A percentile compares a stretch with the other conserved stretches of the same genome.
Conservation (phyloP, 129 eudicot species). For the Glebionis coronaria region DNA sequence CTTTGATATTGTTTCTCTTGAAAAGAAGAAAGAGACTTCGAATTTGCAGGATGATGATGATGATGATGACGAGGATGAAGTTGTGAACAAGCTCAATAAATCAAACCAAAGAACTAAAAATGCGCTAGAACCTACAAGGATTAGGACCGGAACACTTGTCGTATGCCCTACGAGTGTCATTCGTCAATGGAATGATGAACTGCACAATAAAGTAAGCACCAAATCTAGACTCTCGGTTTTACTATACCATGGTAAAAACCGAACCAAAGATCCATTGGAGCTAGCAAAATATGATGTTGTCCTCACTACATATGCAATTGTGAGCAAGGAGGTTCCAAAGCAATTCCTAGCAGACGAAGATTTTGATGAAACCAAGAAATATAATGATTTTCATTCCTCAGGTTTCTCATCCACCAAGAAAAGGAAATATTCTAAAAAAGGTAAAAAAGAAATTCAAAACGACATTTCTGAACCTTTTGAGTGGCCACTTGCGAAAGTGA, state of each 20-base stretch:
- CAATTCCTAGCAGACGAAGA: constrained; percentile 71
- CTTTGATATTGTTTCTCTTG: constrained; percentile 27
- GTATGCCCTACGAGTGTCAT: constrained; percentile 98
- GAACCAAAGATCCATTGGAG: constrained; percentile 82
- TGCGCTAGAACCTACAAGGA: constrained; percentile 26
- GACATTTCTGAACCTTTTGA: constrained; percentile 50
- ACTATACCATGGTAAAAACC: constrained; percentile 80
- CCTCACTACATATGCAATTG: constrained; percentile 90
- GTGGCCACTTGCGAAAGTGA: constrained; percentile 81
- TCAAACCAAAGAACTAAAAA: constrained; percentile 11
- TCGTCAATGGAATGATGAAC: constrained; percentile 91
- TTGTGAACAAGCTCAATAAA: background rate
- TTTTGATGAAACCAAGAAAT: constrained; percentile 48
- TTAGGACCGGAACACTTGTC: constrained; percentile 89
- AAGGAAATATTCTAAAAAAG: constrained; percentile 57
- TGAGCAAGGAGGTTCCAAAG: constrained; percentile 93
- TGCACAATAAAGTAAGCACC: constrained; percentile 65
- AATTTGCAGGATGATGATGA: constrained; percentile 85
- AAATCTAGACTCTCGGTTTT: constrained; percentile 70
- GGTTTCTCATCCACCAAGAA: constrained; percentile 50
- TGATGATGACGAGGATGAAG: constrained; percentile 25
- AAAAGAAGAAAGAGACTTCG: constrained; percentile 45
- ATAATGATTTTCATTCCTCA: constrained; percentile 27
- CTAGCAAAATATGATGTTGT: constrained; percentile 93
- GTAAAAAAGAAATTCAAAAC: constrained; percentile 46